phyloP scores from a whole-genome alignment of 2,329 filamentous ascomycete species.

The Didymellaceae sp. region DNA sequence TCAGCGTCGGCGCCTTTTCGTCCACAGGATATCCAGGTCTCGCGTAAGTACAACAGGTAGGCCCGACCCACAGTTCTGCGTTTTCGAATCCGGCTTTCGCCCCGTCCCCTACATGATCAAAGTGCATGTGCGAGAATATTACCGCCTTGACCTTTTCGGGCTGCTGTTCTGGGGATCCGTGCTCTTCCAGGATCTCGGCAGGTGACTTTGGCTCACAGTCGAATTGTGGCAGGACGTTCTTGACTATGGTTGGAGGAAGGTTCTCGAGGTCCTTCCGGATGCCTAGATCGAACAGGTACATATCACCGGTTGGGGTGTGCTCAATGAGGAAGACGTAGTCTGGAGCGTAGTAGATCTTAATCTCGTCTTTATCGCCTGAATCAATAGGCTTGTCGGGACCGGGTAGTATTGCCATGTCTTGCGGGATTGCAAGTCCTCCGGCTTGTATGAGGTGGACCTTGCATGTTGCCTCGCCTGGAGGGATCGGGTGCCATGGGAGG shows the following conservation, averaged over 20 bases:
- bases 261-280: slow-evolving; percentile 55
- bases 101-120: slow-evolving; percentile 51
- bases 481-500: slow-evolving; percentile 38
- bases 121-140: slow-evolving; percentile 50
- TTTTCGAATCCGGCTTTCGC: slow-evolving; percentile 43
- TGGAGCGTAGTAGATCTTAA: slow-evolving; percentile 32
- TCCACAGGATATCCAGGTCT: slow-evolving; percentile 39
- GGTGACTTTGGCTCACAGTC: slow-evolving; percentile 41
- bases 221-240: slow-evolving; percentile 52
- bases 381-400: slow-evolving; percentile 51
- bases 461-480: slow-evolving; percentile 31
- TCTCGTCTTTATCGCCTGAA: slow-evolving; percentile 43
- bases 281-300: slow-evolving; percentile 62
- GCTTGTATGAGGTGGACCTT: slow-evolving; percentile 46
- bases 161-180: slow-evolving; percentile 38
- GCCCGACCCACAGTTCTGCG: slow-evolving; percentile 51
- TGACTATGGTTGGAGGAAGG: slow-evolving; percentile 49
- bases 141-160: slow-evolving; percentile 50
- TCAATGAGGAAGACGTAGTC: slow-evolving; percentile 44
- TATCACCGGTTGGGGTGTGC: slow-evolving; percentile 37
- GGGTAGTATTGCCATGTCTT: slow-evolving; percentile 54
- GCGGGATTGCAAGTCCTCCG: slow-evolving; percentile 54
- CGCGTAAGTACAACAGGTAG: slow-evolving; percentile 41
- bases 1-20: slow-evolving; percentile 40
- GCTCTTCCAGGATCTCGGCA: slow-evolving; percentile 34